Evolutionary conservation across 2,329 filamentous ascomycete species (phyloP).

Genomic region (Cercospora sesami): DNA sequence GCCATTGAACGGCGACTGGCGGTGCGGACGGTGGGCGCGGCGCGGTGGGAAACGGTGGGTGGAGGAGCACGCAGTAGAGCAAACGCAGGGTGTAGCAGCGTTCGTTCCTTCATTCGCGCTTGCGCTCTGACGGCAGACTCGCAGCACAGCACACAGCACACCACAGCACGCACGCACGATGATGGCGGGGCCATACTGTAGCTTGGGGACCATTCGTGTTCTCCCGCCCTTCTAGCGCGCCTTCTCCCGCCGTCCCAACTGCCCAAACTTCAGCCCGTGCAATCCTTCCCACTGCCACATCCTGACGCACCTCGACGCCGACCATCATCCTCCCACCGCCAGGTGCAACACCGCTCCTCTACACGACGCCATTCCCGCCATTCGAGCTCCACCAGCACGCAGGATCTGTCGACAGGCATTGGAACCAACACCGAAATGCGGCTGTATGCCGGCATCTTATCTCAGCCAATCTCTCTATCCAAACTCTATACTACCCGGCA

Average conservation of each 20-base stretch:
- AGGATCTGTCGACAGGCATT: neutral
- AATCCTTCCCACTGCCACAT: neutral
- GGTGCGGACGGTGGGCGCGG: neutral
- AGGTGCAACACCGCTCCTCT: neutral
- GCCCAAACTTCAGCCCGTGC: neutral
- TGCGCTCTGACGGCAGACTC: neutral
- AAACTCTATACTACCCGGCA: neutral
- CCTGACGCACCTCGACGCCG: neutral
- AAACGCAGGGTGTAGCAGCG: neutral
- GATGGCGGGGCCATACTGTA: slow-evolving; percentile 2
- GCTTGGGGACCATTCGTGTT: neutral
- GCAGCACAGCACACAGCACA: neutral
- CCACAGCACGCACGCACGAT: slow-evolving; percentile 1
- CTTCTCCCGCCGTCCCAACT: neutral
- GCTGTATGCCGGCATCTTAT: slow-evolving; percentile 5
- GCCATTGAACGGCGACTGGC: neutral
- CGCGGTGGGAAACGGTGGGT: neutral
- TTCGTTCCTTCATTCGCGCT: neutral
- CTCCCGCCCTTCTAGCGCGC: slow-evolving; percentile 5
- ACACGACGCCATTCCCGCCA: neutral
- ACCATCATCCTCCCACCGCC: neutral
- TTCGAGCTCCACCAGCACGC: neutral
- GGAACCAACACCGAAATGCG: slow-evolving; percentile 6
- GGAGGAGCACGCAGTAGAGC: neutral
- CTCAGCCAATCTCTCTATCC: slow-evolving; percentile 6